A percentile compares a stretch with the other conserved stretches of the same genome.
Evolutionary conservation across 192 early-diverging fungal species (phyloP).

Genomic region (Umbelopsis sp.): DNA sequence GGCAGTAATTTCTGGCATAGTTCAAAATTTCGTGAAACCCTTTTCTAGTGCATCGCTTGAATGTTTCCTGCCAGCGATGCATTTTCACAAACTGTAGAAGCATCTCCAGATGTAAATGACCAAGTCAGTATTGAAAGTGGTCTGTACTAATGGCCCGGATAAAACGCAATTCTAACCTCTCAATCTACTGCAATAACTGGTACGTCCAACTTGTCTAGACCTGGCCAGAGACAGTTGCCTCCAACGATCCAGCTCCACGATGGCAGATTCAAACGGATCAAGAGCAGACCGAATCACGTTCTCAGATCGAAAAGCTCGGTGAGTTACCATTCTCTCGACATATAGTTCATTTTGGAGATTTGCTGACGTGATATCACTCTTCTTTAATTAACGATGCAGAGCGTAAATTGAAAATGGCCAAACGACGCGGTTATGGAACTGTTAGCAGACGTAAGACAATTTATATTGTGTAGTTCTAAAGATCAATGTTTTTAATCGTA

Average conservation of each 20-base stretch:
- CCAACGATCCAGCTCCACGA: neutral
- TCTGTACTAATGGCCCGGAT: no score
- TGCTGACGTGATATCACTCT: no score
- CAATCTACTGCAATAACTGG: no score
- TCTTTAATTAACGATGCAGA: neutral
- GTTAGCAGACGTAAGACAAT: neutral
- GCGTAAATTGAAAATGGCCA: constrained; percentile 3
- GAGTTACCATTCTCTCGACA: neutral
- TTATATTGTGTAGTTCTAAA: neutral
- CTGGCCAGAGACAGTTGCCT: neutral
- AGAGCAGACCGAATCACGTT: neutral
- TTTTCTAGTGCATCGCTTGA: neutral
- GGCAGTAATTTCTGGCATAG: no score
- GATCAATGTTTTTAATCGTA: no score
- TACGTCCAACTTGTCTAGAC: neutral
- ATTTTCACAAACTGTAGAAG: neutral
- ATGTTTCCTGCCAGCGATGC: constrained; percentile 10
- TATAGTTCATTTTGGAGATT: no score
- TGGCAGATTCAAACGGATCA: constrained; percentile 10
- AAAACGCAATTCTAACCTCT: no score
- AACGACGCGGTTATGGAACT: neutral
- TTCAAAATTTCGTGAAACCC: neutral
- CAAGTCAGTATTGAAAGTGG: neutral
- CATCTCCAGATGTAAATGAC: neutral
- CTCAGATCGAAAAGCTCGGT: neutral